Base-by-base conservation (phyloP, 495 filamentous ascomycete species). In the Neurospora sp. region DNA sequence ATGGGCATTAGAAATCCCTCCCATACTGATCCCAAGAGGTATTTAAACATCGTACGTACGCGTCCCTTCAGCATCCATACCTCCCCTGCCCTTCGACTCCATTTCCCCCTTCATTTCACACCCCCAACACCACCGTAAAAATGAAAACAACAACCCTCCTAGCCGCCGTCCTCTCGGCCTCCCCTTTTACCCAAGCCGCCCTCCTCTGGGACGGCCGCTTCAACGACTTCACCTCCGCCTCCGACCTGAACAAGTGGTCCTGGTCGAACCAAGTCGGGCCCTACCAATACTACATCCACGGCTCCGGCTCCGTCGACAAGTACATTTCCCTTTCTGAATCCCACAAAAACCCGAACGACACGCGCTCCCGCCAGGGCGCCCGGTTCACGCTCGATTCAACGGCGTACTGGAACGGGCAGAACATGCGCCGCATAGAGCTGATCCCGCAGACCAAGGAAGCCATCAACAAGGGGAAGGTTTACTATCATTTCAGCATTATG, bases 201-300 rank as follows among this genome's bases (percentile, higher is more conserved):
- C 81, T 90, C 44, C 79, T 90, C 68, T 89, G 88, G 87, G 88
- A 90, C 78, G 88, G 88, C 22, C 85, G 88, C 48, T 88, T 90
- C 81, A 90, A 89, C 78, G 86, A 87, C 48, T 76, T 89, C 74
- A 74, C 78, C 35, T 83, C 84, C 20, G 81, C 84, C 69, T 61
- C 78, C 27, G 87, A 88, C 76, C 81, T 90, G 4, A 84, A 82
- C 79, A 83, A 82, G 72, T 91, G 90, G 91, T 89, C 87, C 14
- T 93, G 88, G 87, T 81, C 82, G 0, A 88, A 87, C 78, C 87
- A 90, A 80, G 87, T 91, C 73, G 88, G 88, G 2, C 87, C 89
- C 1, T 93, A 88, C 80, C 89, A 92, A 76, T 92, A 91, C 84
- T 92, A 93, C 81, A 93, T 92, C 80, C 88, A 91, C 81, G 89